These are phyloP conservation scores for Rhamnella rubrinervis DNA, from an alignment of 331 rosid species.

Conservation along the genomic window DNA sequence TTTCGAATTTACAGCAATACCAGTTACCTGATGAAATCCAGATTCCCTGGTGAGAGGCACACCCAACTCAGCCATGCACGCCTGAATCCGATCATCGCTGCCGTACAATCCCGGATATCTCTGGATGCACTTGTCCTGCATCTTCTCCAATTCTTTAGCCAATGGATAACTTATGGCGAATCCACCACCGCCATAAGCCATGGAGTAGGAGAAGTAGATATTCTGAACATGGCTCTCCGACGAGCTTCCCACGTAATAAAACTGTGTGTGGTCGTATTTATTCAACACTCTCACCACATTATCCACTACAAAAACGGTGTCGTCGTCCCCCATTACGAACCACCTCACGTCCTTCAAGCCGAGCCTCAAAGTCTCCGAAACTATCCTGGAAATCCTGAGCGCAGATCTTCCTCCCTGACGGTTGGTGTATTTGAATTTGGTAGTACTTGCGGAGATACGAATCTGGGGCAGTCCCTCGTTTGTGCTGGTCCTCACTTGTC, in stretches of 20 bases:
- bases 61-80: slow-evolving; percentile 93
- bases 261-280: slow-evolving; percentile 72
- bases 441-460: slow-evolving; percentile 56
- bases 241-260: slow-evolving; percentile 80
- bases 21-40: slow-evolving; percentile 87
- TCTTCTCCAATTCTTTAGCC: slow-evolving; percentile 71
- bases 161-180: slow-evolving; percentile 88
- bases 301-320: slow-evolving; percentile 76
- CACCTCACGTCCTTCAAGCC: slow-evolving; percentile 90
- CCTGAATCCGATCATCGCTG: slow-evolving; percentile 91
- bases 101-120: slow-evolving; percentile 84
- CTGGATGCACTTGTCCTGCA: slow-evolving; percentile 85
- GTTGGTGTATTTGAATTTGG: slow-evolving; percentile 56
- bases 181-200: slow-evolving; percentile 97
- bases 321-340: slow-evolving; percentile 97
- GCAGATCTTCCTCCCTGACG: slow-evolving; percentile 80
- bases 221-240: slow-evolving; percentile 93
- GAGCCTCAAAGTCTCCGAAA: slow-evolving; percentile 73
- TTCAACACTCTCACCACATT: slow-evolving; percentile 63
- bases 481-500: slow-evolving; percentile 23
- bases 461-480: slow-evolving; percentile 66
- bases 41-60: slow-evolving; percentile 82
- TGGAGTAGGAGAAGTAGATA: slow-evolving; percentile 74
- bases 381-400: slow-evolving; percentile 76
- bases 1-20: neutral